Percentiles rank a stretch among this genome's conserved stretches.
Evolutionary conservation across 441 rosid species (phyloP).

Genomic region (Adansonia grandidieri): DNA sequence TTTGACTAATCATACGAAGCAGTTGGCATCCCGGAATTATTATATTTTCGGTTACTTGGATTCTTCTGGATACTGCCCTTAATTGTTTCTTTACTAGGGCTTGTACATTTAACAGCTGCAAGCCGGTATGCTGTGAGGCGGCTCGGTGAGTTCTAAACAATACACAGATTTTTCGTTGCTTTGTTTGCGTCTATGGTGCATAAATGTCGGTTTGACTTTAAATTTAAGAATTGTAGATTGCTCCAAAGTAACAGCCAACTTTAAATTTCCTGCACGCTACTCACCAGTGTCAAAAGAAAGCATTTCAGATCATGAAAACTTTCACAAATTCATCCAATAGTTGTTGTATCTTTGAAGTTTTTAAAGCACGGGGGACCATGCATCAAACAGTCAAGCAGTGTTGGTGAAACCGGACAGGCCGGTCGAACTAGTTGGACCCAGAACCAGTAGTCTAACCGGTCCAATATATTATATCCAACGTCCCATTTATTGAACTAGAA

Average conservation of each 20-base stretch:
- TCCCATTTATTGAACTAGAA: too few relatives aligned
- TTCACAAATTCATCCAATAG: background rate
- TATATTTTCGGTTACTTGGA: slow-evolving; percentile 3
- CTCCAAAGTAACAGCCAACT: background rate
- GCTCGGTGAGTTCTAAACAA: background rate
- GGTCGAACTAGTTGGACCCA: too few relatives aligned
- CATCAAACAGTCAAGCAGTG: too few relatives aligned
- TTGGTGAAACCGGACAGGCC: too few relatives aligned
- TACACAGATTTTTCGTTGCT: background rate
- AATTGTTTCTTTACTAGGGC: background rate
- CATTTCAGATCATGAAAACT: background rate
- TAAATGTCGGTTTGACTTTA: background rate
- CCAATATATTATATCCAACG: too few relatives aligned
- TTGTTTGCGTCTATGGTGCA: background rate
- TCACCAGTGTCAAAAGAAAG: background rate
- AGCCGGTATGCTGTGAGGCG: background rate
- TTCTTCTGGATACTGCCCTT: background rate
- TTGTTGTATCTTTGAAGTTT: background rate
- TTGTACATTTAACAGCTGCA: slow-evolving; percentile 6
- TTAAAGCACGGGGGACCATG: background rate
- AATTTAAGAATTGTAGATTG: background rate
- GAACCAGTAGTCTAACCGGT: too few relatives aligned
- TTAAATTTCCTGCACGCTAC: background rate
- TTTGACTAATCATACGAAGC: slow-evolving; percentile 6
- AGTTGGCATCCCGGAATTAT: background rate